A percentile compares a stretch with the other conserved stretches of the same genome.
These are phyloP conservation scores for Heterobasidion irregulare DNA, from an alignment of 1,284 basidiomycete species.

Conservation along the genomic window DNA sequence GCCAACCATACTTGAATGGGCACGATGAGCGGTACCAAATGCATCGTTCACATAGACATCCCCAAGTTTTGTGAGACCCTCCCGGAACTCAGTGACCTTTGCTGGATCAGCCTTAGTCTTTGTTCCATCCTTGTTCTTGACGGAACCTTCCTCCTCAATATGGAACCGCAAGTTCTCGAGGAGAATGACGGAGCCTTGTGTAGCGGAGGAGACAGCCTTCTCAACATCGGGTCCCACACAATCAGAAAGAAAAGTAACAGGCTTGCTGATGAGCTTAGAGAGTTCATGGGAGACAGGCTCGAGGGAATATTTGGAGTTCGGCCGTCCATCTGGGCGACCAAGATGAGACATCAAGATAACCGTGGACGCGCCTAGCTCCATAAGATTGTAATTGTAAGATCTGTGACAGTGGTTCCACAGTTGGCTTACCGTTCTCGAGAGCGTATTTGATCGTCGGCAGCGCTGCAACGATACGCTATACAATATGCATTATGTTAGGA, in stretches of 20 bases:
- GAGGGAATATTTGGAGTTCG: constrained; percentile 86
- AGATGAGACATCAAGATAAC: constrained; percentile 98
- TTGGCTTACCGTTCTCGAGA: constrained; percentile 67
- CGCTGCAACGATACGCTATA: constrained; percentile 90
- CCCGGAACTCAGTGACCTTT: constrained; percentile 80
- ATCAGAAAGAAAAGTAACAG: constrained; percentile 81
- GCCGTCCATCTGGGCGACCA: constrained; percentile 93
- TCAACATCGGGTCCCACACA: constrained; percentile 86
- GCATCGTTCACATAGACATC: constrained; percentile 99
- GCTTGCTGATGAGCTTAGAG: constrained; percentile 58
- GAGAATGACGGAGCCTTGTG: constrained; percentile 79
- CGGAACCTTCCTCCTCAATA: constrained; percentile 94
- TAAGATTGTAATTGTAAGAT: constrained; percentile 6
- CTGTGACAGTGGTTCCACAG: constrained; percentile 1
- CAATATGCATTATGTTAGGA: constrained; percentile 6
- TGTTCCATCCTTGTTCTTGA: constrained; percentile 87
- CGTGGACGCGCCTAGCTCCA: constrained; percentile 61
- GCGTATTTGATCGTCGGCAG: constrained; percentile 96
- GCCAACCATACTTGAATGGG: constrained; percentile 98
- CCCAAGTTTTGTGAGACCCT: constrained; percentile 84
- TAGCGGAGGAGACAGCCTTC: constrained; percentile 64
- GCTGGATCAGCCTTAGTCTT: constrained; percentile 89
- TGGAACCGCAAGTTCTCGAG: constrained; percentile 99
- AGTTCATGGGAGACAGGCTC: constrained; percentile 79
- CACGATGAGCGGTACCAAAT: constrained; percentile 97